Evolutionary conservation across 345 rosid genomes (phyloP).

Genomic region (Citrus australasica): DNA sequence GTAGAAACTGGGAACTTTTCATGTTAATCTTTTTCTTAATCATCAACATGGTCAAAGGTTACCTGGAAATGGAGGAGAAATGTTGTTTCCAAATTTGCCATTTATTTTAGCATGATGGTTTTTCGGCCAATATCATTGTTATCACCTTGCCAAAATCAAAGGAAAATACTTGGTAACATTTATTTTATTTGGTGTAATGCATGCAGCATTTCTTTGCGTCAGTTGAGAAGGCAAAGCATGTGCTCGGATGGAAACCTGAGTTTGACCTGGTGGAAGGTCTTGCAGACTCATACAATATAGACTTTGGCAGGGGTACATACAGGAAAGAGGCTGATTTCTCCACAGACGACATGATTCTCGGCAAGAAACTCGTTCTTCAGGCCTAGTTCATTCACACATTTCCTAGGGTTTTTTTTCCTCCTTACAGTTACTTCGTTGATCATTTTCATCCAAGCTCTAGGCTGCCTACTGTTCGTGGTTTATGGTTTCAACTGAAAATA

Average conservation of each 20-base stretch:
- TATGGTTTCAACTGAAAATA: neutral
- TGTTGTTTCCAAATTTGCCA: neutral
- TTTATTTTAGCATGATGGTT: neutral
- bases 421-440: neutral
- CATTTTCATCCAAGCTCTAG: neutral
- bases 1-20: neutral
- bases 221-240: constrained; percentile 83
- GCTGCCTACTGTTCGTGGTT: neutral
- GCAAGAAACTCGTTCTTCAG: constrained; percentile 74
- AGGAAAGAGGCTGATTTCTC: constrained; percentile 91
- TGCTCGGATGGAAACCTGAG: constrained; percentile 74
- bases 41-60: neutral
- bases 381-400: constrained; percentile 21
- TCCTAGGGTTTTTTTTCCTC: neutral
- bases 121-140: neutral
- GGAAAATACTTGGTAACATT: neutral
- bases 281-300: constrained; percentile 86
- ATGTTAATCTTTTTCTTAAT: neutral
- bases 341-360: constrained; percentile 82
- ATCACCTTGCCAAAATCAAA: neutral
- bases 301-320: constrained; percentile 85
- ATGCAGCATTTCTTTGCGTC: constrained; percentile 98
- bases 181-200: neutral
- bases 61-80: neutral
- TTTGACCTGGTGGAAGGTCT: constrained; percentile 90